These are phyloP conservation scores for Hysterium pulicare DNA, from an alignment of 2,329 filamentous ascomycete species.

Conservation along the genomic window DNA sequence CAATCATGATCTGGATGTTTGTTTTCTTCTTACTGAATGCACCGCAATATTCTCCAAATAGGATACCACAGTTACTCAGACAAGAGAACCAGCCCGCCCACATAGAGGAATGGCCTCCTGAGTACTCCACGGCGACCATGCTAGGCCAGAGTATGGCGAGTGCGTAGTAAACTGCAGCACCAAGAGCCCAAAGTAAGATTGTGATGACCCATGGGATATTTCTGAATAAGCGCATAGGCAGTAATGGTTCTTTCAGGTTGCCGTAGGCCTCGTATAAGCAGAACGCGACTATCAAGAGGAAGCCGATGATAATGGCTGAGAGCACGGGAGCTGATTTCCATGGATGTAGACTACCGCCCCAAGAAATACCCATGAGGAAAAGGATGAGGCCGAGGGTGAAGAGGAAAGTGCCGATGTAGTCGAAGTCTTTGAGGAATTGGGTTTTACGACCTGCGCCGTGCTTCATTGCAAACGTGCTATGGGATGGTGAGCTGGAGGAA, in stretches of 20 bases:
- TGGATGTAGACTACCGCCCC: conserved; percentile 42
- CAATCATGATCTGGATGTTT: conserved; percentile 12
- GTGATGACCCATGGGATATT: conserved; percentile 13
- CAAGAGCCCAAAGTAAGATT: conserved; percentile 14
- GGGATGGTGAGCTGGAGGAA: not conserved
- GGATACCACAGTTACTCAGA: conserved; percentile 13
- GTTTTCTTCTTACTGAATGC: conserved; percentile 12
- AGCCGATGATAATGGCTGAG: conserved; percentile 49
- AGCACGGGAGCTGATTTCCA: conserved; percentile 54
- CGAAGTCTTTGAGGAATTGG: conserved; percentile 26
- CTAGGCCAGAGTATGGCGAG: conserved; percentile 16
- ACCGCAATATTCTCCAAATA: conserved; percentile 14
- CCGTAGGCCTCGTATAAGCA: conserved; percentile 38
- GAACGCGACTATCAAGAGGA: conserved; percentile 41
- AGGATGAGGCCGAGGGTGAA: conserved; percentile 39
- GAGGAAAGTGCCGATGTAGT: conserved; percentile 41
- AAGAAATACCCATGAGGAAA: conserved; percentile 41
- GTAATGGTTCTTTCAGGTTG: conserved; percentile 14
- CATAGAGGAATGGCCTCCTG: conserved; percentile 11
- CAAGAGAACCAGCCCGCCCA: conserved; percentile 15
- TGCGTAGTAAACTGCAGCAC: conserved; percentile 16
- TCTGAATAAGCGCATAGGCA: conserved; percentile 14
- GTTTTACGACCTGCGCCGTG: conserved; percentile 5
- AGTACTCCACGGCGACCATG: conserved; percentile 13
- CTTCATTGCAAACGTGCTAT: conserved; percentile 7